These are phyloP conservation scores for Cordyceps tenuipes DNA, from an alignment of 2,329 filamentous ascomycete genomes.

Conservation along the genomic window DNA sequence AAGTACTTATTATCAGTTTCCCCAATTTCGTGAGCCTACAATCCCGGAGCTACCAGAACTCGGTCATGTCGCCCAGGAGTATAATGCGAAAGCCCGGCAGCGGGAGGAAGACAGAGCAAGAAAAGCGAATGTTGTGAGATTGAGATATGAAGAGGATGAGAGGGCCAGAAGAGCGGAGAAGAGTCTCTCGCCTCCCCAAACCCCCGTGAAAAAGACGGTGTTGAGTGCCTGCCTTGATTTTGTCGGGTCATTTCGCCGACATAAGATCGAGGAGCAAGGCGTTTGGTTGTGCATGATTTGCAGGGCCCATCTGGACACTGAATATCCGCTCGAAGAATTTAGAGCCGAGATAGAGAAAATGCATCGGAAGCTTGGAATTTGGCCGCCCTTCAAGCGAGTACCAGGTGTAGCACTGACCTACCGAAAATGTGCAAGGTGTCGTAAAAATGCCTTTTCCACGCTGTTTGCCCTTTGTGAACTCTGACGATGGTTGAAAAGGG, in stretches of 20 bases:
- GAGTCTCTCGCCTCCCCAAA: neutral
- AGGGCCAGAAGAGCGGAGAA: neutral
- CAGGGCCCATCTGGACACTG: constrained; percentile 8
- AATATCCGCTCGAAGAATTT: neutral
- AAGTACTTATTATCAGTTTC: too few species aligned
- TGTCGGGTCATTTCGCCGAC: neutral
- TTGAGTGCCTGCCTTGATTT: neutral
- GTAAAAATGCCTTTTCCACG: constrained; percentile 11
- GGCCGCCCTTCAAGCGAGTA: constrained; percentile 13
- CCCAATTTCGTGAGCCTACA: neutral
- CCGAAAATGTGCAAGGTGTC: constrained; percentile 15
- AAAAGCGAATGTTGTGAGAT: neutral
- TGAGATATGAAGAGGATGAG: neutral
- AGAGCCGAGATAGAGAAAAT: neutral
- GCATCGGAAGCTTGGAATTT: constrained; percentile 6
- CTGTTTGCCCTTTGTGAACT: constrained; percentile 2
- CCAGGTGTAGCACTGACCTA: constrained; percentile 1
- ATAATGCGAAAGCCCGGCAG: neutral
- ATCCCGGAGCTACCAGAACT: neutral
- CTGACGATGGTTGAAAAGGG: neutral
- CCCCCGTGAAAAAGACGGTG: neutral
- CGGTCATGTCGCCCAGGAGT: neutral
- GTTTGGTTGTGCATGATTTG: constrained; percentile 17
- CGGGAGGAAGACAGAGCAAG: neutral
- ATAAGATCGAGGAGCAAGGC: constrained; percentile 3